These are phyloP conservation scores for Chloranthus sessilifolius DNA, from an alignment of 164 flowering plant genomes.

Conservation along the genomic window DNA sequence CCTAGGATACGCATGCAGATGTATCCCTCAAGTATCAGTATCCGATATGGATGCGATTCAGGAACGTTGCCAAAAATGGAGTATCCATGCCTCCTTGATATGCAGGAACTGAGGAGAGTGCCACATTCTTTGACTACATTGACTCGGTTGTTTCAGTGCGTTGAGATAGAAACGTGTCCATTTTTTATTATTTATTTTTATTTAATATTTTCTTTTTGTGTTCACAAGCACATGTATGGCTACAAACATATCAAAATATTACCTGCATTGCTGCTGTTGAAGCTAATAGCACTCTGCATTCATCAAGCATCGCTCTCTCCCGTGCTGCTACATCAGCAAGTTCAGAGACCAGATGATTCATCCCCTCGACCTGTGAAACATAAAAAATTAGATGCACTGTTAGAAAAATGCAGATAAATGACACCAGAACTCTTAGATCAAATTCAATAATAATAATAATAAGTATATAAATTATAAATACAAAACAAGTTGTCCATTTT, in stretches of 20 bases:
- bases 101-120: neutral
- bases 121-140: neutral
- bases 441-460: no score
- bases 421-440: no score
- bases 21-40: neutral
- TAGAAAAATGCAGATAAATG: no score
- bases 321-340: conserved; percentile 59
- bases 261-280: conserved; percentile 76
- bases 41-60: neutral
- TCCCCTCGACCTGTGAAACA: conserved; percentile 50
- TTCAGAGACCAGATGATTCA: conserved; percentile 53
- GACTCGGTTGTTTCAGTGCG: neutral
- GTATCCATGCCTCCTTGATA: neutral
- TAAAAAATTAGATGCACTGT: neutral
- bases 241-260: neutral
- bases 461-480: no score
- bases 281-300: conserved; percentile 58
- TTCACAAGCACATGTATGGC: neutral
- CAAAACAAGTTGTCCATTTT: no score
- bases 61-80: neutral
- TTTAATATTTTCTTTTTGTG: neutral
- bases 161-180: neutral
- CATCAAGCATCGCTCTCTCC: conserved; percentile 60
- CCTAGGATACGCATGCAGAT: no score
- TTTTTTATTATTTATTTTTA: neutral